These are phyloP conservation scores for Daldinia childiae DNA, from an alignment of 495 filamentous ascomycete species.

Conservation along the genomic window DNA sequence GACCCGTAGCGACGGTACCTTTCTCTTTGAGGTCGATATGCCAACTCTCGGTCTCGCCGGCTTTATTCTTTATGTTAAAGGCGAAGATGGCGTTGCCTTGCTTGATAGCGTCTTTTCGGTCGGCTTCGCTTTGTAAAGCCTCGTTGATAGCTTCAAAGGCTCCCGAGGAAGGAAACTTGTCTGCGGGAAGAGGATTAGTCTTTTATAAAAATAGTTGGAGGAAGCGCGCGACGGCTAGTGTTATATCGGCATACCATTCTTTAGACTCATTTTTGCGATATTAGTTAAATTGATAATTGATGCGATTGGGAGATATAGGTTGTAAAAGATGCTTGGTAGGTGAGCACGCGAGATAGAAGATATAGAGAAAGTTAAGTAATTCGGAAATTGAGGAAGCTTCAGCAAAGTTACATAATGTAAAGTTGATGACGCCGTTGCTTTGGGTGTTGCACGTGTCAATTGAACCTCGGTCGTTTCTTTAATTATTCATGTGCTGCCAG, in stretches of 20 bases:
- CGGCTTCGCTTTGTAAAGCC: slow-evolving; percentile 74
- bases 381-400: slow-evolving; percentile 14
- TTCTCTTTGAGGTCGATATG: slow-evolving; percentile 94
- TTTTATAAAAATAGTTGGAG: slow-evolving; percentile 4
- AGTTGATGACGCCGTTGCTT: slow-evolving; percentile 39
- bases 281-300: background rate
- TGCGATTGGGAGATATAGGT: background rate
- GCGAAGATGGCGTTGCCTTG: slow-evolving; percentile 87
- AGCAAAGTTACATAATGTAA: slow-evolving; percentile 23
- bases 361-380: slow-evolving; percentile 12
- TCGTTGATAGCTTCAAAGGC: slow-evolving; percentile 90
- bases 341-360: slow-evolving; percentile 6
- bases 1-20: slow-evolving; percentile 81
- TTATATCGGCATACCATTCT: slow-evolving; percentile 67
- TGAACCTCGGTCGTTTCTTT: slow-evolving; percentile 44
- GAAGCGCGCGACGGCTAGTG: slow-evolving; percentile 4
- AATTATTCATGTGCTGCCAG: slow-evolving; percentile 32
- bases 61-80: slow-evolving; percentile 89
- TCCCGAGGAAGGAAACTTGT: slow-evolving; percentile 86
- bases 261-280: slow-evolving; percentile 75
- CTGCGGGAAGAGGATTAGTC: slow-evolving; percentile 54
- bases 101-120: slow-evolving; percentile 87
- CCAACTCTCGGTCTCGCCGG: slow-evolving; percentile 83
- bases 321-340: slow-evolving; percentile 8
- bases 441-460: slow-evolving; percentile 44